Percentiles rank a stretch among this genome's conserved stretches.
phyloP scores from a whole-genome alignment of 176 grass and related monocot species.

The Bolboschoenus planiculmis region DNA sequence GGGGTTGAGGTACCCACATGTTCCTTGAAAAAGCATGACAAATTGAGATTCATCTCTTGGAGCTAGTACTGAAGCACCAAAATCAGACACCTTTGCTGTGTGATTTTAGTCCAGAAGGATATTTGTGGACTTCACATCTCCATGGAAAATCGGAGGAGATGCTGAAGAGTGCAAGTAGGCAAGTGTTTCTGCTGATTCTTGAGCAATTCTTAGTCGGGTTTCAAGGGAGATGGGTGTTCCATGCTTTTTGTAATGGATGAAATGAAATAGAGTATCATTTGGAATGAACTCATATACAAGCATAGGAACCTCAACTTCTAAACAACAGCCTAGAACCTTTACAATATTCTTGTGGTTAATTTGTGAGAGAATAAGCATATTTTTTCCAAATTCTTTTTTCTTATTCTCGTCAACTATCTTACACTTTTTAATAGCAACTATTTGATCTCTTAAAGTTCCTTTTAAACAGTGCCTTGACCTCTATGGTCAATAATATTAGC shows the following conservation, averaged over 20 bases:
- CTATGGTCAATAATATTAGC: background rate
- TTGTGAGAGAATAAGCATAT: background rate
- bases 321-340: background rate
- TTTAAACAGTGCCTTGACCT: background rate
- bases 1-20: too few relatives aligned
- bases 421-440: background rate
- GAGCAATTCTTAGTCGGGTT: background rate
- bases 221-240: background rate
- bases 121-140: too few relatives aligned
- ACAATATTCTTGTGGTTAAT: background rate
- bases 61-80: too few relatives aligned
- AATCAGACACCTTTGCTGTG: too few relatives aligned
- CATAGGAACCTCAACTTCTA: background rate
- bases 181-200: too few relatives aligned
- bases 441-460: background rate
- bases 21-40: too few relatives aligned
- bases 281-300: background rate
- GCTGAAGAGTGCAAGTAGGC: too few relatives aligned
- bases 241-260: background rate
- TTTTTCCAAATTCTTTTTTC: background rate
- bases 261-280: background rate
- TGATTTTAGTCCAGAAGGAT: too few relatives aligned
- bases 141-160: too few relatives aligned
- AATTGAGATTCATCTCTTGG: too few relatives aligned
- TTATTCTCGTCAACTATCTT: background rate